Percentiles rank a stretch among this genome's conserved stretches.
phyloP scores from a whole-genome alignment of 305 asterid species.

The Withania somnifera region DNA sequence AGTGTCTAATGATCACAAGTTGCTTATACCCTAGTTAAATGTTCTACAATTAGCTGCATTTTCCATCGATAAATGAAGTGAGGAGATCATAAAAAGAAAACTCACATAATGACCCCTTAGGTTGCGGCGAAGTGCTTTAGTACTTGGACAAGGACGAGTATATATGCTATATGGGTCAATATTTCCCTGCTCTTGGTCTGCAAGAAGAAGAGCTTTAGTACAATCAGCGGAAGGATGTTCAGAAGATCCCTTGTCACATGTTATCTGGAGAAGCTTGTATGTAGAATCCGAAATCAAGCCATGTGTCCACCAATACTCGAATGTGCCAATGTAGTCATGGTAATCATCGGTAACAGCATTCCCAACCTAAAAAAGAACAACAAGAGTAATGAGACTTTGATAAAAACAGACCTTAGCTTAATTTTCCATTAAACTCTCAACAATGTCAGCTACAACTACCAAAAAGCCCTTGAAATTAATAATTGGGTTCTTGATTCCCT shows the following conservation, averaged over 20 bases:
- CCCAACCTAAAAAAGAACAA: slow-evolving; percentile 52
- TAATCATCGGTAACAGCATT: slow-evolving; percentile 94
- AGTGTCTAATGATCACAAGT: neutral
- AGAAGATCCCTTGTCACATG: slow-evolving; percentile 63
- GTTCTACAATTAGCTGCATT: neutral
- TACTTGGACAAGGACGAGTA: slow-evolving; percentile 56
- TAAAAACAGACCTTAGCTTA: neutral
- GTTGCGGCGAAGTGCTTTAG: slow-evolving; percentile 42
- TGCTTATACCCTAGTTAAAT: neutral
- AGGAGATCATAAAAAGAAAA: neutral
- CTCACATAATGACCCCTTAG: slow-evolving; percentile 82
- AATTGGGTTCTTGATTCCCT: slow-evolving; percentile 60
- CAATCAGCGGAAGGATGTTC: slow-evolving; percentile 77
- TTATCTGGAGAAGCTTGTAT: slow-evolving; percentile 38
- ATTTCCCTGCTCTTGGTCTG: slow-evolving; percentile 64
- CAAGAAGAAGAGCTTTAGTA: slow-evolving; percentile 33
- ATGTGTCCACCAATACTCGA: slow-evolving; percentile 98
- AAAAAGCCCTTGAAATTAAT: slow-evolving; percentile 88
- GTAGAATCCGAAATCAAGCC: slow-evolving; percentile 94
- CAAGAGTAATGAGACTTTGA: neutral
- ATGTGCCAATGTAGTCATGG: slow-evolving; percentile 78
- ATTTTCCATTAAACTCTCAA: neutral
- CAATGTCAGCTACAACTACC: slow-evolving; percentile 28
- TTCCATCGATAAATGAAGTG: neutral
- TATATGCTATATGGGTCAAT: slow-evolving; percentile 88